phyloP scores from a whole-genome alignment of 306 rosid genomes.

The Quercus suber region DNA sequence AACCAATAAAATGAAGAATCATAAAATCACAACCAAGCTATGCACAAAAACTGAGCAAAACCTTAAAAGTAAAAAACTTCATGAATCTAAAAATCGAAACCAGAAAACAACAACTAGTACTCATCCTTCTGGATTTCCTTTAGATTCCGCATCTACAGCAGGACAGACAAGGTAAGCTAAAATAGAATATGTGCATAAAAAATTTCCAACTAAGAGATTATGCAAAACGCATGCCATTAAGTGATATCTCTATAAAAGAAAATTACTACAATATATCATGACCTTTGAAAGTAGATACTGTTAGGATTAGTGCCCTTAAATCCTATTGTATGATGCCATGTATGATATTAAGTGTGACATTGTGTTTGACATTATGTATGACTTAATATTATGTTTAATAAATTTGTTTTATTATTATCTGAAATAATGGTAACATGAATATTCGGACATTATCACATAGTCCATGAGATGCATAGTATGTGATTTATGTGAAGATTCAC shows the following conservation, averaged over 20 bases:
- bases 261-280: neutral
- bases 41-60: conserved; percentile 7
- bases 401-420: too few species aligned
- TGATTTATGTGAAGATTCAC: too few species aligned
- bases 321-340: too few species aligned
- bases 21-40: neutral
- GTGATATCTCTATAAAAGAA: neutral
- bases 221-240: neutral
- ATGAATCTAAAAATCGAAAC: neutral
- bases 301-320: too few species aligned
- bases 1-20: too few species aligned
- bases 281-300: conserved; percentile 8
- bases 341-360: too few species aligned
- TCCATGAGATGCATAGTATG: too few species aligned
- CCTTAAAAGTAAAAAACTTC: conserved; percentile 30
- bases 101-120: conserved; percentile 35
- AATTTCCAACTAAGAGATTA: neutral
- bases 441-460: too few species aligned
- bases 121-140: conserved; percentile 87
- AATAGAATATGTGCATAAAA: neutral
- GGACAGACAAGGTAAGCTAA: neutral
- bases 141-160: conserved; percentile 75
- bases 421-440: too few species aligned
- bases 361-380: too few species aligned
- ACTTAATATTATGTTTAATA: too few species aligned